Conservation (phyloP, 352 stramenopile genomes). For the Pythium rhizo-oryzae region DNA sequence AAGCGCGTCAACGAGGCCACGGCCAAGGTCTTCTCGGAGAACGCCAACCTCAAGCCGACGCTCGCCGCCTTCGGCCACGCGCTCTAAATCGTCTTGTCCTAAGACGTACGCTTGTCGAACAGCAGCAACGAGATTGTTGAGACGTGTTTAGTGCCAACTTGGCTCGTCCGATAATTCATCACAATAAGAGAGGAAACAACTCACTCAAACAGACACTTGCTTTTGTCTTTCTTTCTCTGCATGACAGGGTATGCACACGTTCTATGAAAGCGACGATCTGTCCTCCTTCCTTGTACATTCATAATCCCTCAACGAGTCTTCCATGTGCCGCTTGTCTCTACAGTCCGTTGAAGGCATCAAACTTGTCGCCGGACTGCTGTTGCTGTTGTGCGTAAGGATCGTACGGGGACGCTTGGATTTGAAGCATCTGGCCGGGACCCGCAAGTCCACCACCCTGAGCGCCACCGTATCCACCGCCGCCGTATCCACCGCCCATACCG, state of each 20-base stretch:
- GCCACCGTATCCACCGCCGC: slow-evolving; percentile 34
- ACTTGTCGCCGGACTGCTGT: slow-evolving; percentile 53
- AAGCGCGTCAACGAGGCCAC: slow-evolving; percentile 91
- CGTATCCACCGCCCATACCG: slow-evolving; percentile 28
- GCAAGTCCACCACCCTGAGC: slow-evolving; percentile 39
- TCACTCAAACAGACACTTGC: slow-evolving; percentile 25
- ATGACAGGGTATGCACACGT: slow-evolving; percentile 9
- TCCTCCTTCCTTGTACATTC: slow-evolving; percentile 12
- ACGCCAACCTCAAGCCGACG: slow-evolving; percentile 86
- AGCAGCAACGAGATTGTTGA: slow-evolving; percentile 18
- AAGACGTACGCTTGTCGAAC: slow-evolving; percentile 17
- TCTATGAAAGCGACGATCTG: slow-evolving; percentile 16
- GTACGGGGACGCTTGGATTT: slow-evolving; percentile 67
- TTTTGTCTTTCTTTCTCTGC: not conserved
- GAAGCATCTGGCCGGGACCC: slow-evolving; percentile 64
- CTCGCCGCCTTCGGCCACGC: slow-evolving; percentile 80
- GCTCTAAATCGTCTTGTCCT: slow-evolving; percentile 49
- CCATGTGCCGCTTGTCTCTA: slow-evolving; percentile 25
- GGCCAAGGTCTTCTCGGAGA: slow-evolving; percentile 89
- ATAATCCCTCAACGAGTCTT: not conserved
- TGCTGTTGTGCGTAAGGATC: slow-evolving; percentile 56
- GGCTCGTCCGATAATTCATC: slow-evolving; percentile 24
- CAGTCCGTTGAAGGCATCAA: slow-evolving; percentile 81
- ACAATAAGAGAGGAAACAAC: slow-evolving; percentile 36
- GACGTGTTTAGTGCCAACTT: too few species aligned